Conservation (phyloP, 1,284 basidiomycete genomes). For the Tylopilus orsonianus region DNA sequence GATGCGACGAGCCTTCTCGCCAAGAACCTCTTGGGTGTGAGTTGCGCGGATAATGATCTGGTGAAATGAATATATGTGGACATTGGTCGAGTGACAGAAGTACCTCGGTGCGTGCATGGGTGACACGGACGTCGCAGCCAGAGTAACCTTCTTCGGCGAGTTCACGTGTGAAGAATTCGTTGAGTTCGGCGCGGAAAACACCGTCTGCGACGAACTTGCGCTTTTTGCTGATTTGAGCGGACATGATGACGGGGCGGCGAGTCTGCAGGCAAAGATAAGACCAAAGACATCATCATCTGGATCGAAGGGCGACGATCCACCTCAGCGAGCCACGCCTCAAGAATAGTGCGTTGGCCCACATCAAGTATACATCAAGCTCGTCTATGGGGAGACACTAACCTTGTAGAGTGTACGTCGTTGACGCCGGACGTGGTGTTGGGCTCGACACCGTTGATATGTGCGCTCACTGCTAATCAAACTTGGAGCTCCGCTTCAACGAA, state of each 20-base stretch:
- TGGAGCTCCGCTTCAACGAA: constrained; percentile 26
- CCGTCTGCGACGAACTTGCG: constrained; percentile 98
- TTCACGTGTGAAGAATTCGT: constrained; percentile 98
- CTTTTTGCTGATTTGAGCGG: constrained; percentile 91
- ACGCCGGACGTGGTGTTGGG: constrained; percentile 19
- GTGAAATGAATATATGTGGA: constrained; percentile 4
- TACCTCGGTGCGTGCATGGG: constrained; percentile 97
- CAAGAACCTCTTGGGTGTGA: constrained; percentile 99
- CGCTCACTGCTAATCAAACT: constrained; percentile 14
- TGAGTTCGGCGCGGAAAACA: constrained; percentile 98
- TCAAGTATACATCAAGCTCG: not conserved
- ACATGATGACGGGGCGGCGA: constrained; percentile 49
- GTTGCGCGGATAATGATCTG: constrained; percentile 99
- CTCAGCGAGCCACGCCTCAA: constrained; percentile 6
- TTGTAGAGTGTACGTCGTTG: constrained; percentile 22
- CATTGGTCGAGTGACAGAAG: constrained; percentile 12
- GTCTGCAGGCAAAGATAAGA: constrained; percentile 27
- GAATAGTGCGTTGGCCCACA: not conserved
- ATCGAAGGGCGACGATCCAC: constrained; percentile 21
- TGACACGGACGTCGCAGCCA: constrained; percentile 99
- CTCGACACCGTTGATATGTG: constrained; percentile 17
- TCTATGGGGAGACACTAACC: constrained; percentile 21
- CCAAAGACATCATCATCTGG: constrained; percentile 21
- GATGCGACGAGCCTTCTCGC: constrained; percentile 99
- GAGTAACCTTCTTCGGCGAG: constrained; percentile 99